Percentiles rank a stretch among this genome's conserved stretches.
Evolutionary conservation across 2,329 filamentous ascomycete genomes (phyloP).

Genomic region (Alternaria longipes): DNA sequence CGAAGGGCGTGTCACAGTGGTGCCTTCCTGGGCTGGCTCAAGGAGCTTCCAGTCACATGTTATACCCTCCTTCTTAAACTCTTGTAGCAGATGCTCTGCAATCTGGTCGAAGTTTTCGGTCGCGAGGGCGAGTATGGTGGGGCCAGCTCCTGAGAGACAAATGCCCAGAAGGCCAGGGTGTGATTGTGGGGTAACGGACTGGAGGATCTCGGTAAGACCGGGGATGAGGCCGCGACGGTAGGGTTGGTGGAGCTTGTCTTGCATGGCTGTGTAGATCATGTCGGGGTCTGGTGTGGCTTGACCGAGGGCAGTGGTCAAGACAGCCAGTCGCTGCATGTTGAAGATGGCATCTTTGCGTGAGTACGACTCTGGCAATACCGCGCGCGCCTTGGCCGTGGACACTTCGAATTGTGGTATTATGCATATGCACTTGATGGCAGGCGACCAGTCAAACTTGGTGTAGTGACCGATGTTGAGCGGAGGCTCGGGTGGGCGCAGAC

Average conservation of each 20-base stretch:
- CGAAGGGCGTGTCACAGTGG: constrained; percentile 50
- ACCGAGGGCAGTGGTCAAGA: constrained; percentile 88
- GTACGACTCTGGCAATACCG: constrained; percentile 83
- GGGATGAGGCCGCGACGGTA: constrained; percentile 93
- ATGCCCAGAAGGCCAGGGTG: constrained; percentile 92
- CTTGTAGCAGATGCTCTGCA: constrained; percentile 77
- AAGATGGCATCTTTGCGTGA: constrained; percentile 87
- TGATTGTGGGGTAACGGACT: constrained; percentile 86
- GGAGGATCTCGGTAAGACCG: constrained; percentile 87
- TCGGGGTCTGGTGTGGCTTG: constrained; percentile 90
- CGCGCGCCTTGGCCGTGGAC: constrained; percentile 88
- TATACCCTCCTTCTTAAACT: constrained; percentile 77
- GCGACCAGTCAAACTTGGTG: constrained; percentile 92
- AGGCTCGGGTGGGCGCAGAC: constrained; percentile 84
- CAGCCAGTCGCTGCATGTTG: constrained; percentile 92
- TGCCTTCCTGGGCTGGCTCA: constrained; percentile 80
- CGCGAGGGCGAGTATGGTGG: constrained; percentile 91
- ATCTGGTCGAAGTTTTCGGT: constrained; percentile 90
- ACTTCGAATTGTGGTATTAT: constrained; percentile 97
- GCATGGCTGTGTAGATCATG: constrained; percentile 97
- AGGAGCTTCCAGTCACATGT: constrained; percentile 86
- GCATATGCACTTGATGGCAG: constrained; percentile 94
- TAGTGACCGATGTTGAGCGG: constrained; percentile 93
- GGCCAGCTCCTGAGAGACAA: constrained; percentile 92
- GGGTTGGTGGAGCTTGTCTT: constrained; percentile 97